Base-by-base conservation (phyloP, 768 basidiomycete genomes). In the Pulveroboletus sp. region DNA sequence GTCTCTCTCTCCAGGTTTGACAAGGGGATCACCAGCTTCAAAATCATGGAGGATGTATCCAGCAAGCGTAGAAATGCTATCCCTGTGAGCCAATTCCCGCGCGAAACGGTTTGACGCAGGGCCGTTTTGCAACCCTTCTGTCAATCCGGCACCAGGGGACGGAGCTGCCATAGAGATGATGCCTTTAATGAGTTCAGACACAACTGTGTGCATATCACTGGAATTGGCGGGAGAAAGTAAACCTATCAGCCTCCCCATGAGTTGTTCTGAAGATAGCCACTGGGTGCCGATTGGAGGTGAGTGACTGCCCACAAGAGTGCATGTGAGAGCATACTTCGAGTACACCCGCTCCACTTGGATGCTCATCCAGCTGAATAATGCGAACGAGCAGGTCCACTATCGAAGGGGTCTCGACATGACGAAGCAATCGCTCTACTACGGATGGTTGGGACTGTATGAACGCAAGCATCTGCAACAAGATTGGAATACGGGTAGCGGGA, bases 101-200 rank as follows among this genome's bases (percentile, higher is more conserved):
- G 93, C 88, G 50, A 99, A 88, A 20, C 80, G 79, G 67, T 96
- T 98, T 19, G 87, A 89, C 2, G 86, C 83, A 14, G 82, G 80
- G 2, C 81, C 84, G 46, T 81, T 81, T 68, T 85, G 77, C 39
- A 85, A 70, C 41, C 81, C 80, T 60, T 86, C 80, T 37, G 84
- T 78, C 57, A 92, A 76, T 49, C 76, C 89, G 47, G 82, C 82
- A 5, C 80, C 84, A 4, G 89, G 88, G 0, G 92, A 88, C 6
- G 91, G 90, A 1, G 93, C 86, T 30, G 93, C 90, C 77, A 96
- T 86, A 31, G 91, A 87, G 55, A 99, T 93, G 55, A 98, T 93
- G 43, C 86, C 86, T 66, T 95, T 95, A 62, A 98, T 82, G 47
- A 97, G 76, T 50, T 99, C 96, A 0, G 92, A 79, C 27, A 92